A percentile compares a stretch with the other conserved stretches of the same genome.
Evolutionary conservation across 75 land plant species (phyloP).

Genomic region (Chamaecyparis obtusa): DNA sequence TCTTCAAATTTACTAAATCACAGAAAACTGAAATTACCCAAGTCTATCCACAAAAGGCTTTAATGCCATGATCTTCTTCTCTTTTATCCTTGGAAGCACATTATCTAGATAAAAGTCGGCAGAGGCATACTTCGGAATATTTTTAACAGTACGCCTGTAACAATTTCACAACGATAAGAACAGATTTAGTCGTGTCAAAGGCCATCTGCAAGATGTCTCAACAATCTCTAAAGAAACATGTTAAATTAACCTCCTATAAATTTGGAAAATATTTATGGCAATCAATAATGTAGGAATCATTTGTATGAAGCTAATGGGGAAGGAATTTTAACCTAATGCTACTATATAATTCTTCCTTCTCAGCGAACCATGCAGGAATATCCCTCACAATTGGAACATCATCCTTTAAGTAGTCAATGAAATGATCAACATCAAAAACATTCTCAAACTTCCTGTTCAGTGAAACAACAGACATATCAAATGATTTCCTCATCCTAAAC

Average conservation of each 20-base stretch:
- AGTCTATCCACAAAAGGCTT: slow-evolving; percentile 99
- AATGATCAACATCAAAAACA: slow-evolving; percentile 93
- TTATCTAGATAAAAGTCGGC: slow-evolving; percentile 91
- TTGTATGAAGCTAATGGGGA: no score
- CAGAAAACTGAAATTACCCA: slow-evolving; percentile 51
- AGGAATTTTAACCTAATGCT: slow-evolving; percentile 68
- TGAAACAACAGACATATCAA: slow-evolving; percentile 1
- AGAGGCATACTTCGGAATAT: slow-evolving; percentile 95
- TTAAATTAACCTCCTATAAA: neutral
- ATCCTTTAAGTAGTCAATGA: slow-evolving; percentile 86
- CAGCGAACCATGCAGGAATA: slow-evolving; percentile 79
- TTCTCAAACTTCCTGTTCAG: slow-evolving; percentile 84
- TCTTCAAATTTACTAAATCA: neutral
- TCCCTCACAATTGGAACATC: slow-evolving; percentile 81
- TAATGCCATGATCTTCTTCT: slow-evolving; percentile 93
- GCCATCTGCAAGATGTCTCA: neutral
- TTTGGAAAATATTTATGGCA: neutral
- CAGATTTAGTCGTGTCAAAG: neutral
- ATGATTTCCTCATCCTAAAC: neutral
- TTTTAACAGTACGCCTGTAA: slow-evolving; percentile 84
- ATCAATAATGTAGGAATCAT: neutral
- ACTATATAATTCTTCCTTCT: slow-evolving; percentile 77
- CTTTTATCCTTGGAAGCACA: slow-evolving; percentile 92
- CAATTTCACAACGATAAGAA: neutral
- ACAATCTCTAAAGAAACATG: neutral